Base-by-base conservation (phyloP, 1,139 yeast genomes). In the Pneumocystis carinii region DNA sequence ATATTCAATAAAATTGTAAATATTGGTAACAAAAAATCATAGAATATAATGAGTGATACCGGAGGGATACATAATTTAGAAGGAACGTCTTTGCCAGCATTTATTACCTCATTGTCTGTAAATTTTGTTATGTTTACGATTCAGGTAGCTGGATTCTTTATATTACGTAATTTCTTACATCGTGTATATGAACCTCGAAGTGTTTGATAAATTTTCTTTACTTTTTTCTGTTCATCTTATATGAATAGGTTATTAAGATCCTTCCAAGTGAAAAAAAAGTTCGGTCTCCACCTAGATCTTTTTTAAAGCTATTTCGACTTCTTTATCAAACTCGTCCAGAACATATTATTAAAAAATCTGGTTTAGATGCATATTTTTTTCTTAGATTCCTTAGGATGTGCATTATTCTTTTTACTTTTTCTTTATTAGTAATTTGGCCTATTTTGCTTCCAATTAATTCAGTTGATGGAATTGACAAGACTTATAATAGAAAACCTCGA, bases 361-460 rank as follows among this genome's bases (percentile, higher is more conserved):
- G 96, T 56, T 73, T 88, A 15, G 97, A 90, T 74, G 97, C 96
- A 15, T 90, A 89, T 61, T 67, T 67, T 61, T 90, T 87, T 71
- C 74, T 88, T 63, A 79, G 98, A 68, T 92, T 84, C 72, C 72
- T 92, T 66, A 82, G 85, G 64, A 79, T 87, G 62, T 80, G 87
- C 65, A 77, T 82, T 37, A 73, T 80, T 19, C 73, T 87, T 61
- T 81, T 87, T 37, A 70, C 84, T 10, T 71, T 84, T 14, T 94
- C 95, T 1, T 82, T 87, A 63, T 67, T 86, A 39, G 69, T 86
- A 27, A 75, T 85, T 19, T 83, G 88, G 82, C 92, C 96, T 37
- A 81, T 92, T 65, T 76, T 92, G 65, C 78, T 92, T 67, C 94
- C 98, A 0, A 86, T 92, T 62, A 88, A 90, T 73, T 37, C 41